Base-by-base conservation (phyloP, 441 rosid genomes). In the Lagerstroemia fauriei region DNA sequence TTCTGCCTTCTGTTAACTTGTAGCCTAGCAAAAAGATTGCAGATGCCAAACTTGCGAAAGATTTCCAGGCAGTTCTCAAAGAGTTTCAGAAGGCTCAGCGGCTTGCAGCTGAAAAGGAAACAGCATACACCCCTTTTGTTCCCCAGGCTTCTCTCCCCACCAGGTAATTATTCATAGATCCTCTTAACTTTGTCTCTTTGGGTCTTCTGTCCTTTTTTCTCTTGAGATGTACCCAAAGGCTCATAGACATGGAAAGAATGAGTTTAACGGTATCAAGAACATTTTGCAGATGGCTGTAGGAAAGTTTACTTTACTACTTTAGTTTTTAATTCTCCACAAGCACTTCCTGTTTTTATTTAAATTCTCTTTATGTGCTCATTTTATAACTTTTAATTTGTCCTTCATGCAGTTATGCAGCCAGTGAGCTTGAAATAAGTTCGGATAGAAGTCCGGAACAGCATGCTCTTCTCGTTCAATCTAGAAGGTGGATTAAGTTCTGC, bases 61-160 rank as follows among this genome's bases (percentile, higher is more conserved):
- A 95, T 87, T 95, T 95, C 71, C 92, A 89, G 75, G 85, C 89
- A 34, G 92, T 90, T 85, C 91, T 95, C 74, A 89, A 89, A 84
- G 95, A 93, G 83, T 93, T 93, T 86, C 94, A 93, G 87, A 95
- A 93, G 89, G 92, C 94, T 80, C 96, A 95, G 82, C 90, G 96
- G 82, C 95, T 93, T 78, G 95, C 98, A 44, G 95, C 93, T 47
- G 95, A 93, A 87, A 92, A 90, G 84, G 97, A 93, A 84, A 87
- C 91, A 0, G 85, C 90, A 16, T 91, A 88, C 87, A 81, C 93
- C 34, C 92, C 98, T 81, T 83, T 78, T 47, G 87, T 87, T 83
- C 90, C 92, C 31, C 88, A 89, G 81, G 91, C 82, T 78, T 84
- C 83, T 70, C 90, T 85, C 80, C 89, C 91, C 50, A 81, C 92